phyloP scores from a whole-genome alignment of 2,329 filamentous ascomycete genomes.

The Colletotrichum destructivum region DNA sequence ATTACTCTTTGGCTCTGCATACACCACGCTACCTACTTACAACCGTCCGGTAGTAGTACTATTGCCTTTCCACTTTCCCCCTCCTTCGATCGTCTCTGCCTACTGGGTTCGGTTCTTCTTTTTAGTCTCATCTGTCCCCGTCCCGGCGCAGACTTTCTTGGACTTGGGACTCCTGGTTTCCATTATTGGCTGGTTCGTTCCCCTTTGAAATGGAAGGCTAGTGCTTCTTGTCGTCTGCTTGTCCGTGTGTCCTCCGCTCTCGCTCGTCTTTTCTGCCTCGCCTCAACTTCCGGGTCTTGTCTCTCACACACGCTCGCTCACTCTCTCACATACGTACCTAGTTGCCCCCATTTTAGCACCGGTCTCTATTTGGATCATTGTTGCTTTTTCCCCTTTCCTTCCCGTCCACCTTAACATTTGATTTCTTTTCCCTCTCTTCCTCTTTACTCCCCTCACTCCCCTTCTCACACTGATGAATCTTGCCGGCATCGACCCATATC shows the following conservation, averaged over 20 bases:
- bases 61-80: conserved; percentile 5
- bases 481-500: conserved; percentile 39
- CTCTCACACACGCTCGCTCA: not conserved
- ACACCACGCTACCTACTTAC: conserved; percentile 5
- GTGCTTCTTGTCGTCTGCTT: conserved; percentile 16
- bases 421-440: conserved; percentile 12
- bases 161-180: conserved; percentile 22
- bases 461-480: conserved; percentile 12
- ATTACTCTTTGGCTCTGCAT: conserved; percentile 31
- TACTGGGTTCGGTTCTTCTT: conserved; percentile 31
- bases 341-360: conserved; percentile 23
- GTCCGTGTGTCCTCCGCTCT: conserved; percentile 8
- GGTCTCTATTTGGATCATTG: conserved; percentile 26
- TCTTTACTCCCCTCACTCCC: conserved; percentile 16
- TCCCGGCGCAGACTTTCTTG: conserved; percentile 30
- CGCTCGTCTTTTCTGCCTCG: conserved; percentile 29
- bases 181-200: conserved; percentile 20
- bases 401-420: conserved; percentile 12
- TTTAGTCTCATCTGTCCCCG: conserved; percentile 29
- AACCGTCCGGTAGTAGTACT: conserved; percentile 12
- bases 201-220: conserved; percentile 20
- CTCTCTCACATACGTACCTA: conserved; percentile 19
- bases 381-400: conserved; percentile 35
- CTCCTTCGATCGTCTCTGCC: conserved; percentile 10
- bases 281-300: conserved; percentile 29